These are phyloP conservation scores for Aspergillus saccharolyticus DNA, from an alignment of 495 filamentous ascomycete genomes.

Conservation along the genomic window DNA sequence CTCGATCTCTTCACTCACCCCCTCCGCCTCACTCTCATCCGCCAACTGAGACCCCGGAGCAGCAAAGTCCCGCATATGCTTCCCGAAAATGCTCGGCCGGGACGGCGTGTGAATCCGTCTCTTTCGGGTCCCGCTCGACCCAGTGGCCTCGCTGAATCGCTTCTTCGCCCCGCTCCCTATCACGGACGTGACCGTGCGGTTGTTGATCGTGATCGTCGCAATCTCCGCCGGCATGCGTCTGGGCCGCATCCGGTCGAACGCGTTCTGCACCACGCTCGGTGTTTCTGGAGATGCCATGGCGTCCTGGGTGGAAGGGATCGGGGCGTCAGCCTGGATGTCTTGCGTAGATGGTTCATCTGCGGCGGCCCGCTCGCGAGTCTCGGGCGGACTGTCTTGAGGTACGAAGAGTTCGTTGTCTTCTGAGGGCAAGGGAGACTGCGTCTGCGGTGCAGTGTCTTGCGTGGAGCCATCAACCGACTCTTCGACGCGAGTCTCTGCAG, in stretches of 20 bases:
- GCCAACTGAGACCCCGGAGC: slow-evolving; percentile 56
- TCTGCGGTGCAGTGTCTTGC: neutral
- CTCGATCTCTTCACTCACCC: slow-evolving; percentile 21
- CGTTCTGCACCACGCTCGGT: slow-evolving; percentile 53
- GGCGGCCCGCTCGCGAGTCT: neutral
- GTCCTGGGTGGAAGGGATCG: slow-evolving; percentile 6
- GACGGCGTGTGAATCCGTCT: slow-evolving; percentile 41
- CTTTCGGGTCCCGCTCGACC: slow-evolving; percentile 20
- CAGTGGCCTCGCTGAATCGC: slow-evolving; percentile 22
- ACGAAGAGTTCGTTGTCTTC: slow-evolving; percentile 11
- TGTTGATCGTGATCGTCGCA: slow-evolving; percentile 86
- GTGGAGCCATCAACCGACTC: neutral
- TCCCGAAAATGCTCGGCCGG: slow-evolving; percentile 52
- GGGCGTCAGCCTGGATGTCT: slow-evolving; percentile 5
- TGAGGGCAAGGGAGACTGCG: slow-evolving; percentile 8
- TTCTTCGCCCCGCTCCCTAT: slow-evolving; percentile 49
- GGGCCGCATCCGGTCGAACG: slow-evolving; percentile 63
- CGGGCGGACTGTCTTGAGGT: neutral
- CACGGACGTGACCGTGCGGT: slow-evolving; percentile 63
- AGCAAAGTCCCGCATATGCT: slow-evolving; percentile 66
- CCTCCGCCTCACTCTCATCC: slow-evolving; percentile 21
- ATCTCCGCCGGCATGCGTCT: slow-evolving; percentile 61
- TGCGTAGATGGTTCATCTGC: slow-evolving; percentile 1
- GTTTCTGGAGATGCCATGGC: slow-evolving; percentile 17
- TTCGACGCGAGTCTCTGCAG: slow-evolving; percentile 12